Conservation (phyloP, 768 basidiomycete species). For the Lentinus tigrinus region DNA sequence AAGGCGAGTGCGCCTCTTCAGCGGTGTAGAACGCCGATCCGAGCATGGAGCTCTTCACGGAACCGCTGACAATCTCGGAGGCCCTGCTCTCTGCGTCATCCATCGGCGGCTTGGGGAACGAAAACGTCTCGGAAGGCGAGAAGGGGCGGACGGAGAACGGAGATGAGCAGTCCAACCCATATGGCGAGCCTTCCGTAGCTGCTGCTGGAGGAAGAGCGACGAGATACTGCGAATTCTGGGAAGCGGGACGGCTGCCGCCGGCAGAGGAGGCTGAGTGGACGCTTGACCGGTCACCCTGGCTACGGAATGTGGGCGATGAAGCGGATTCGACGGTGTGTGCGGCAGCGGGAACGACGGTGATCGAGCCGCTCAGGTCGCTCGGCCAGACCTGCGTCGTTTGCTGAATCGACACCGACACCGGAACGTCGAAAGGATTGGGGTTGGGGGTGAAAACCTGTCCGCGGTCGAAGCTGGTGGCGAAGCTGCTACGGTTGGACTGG, state of each 20-base stretch:
- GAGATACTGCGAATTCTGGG: slow-evolving; percentile 14
- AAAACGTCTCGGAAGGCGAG: slow-evolving; percentile 64
- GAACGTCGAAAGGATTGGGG: not conserved
- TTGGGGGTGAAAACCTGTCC: slow-evolving; percentile 14
- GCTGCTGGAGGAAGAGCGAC: slow-evolving; percentile 5
- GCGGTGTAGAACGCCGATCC: slow-evolving; percentile 9
- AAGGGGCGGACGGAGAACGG: slow-evolving; percentile 68
- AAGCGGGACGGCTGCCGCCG: slow-evolving; percentile 5
- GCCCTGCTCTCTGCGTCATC: slow-evolving; percentile 6
- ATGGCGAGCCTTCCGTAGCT: slow-evolving; percentile 11
- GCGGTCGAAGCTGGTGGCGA: slow-evolving; percentile 52
- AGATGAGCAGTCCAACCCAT: slow-evolving; percentile 34
- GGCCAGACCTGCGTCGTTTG: slow-evolving; percentile 16
- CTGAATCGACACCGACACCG: not conserved
- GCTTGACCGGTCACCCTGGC: slow-evolving; percentile 29
- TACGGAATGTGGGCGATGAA: slow-evolving; percentile 19
- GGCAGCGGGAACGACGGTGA: slow-evolving; percentile 13
- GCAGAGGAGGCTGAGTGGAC: slow-evolving; percentile 33
- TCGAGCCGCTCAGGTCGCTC: slow-evolving; percentile 8
- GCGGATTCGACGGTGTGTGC: slow-evolving; percentile 11
- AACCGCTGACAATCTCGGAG: slow-evolving; percentile 1
- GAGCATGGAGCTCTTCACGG: not conserved
- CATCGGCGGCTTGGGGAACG: slow-evolving; percentile 66
- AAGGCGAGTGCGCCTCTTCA: not conserved
- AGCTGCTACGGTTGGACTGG: slow-evolving; percentile 52